Evolutionary conservation across 2,329 filamentous ascomycete species (phyloP).

Genomic region (Phialophora verrucosa): DNA sequence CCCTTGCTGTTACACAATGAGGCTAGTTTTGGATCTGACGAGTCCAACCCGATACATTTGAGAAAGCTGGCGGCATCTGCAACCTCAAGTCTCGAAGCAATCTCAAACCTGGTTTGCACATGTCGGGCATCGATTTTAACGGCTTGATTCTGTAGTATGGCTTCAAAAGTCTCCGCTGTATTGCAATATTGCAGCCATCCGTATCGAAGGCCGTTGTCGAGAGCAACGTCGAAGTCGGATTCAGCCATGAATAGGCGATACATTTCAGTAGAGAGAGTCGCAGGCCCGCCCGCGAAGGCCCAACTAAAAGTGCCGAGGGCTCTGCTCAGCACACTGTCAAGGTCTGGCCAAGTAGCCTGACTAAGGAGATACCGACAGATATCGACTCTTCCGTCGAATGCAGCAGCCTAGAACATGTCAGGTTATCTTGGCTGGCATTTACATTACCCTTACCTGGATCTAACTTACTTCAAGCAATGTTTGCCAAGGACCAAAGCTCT

Average conservation of each 20-base stretch:
- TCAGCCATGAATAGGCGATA: constrained; percentile 9
- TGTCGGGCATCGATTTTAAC: neutral
- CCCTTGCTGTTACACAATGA: neutral
- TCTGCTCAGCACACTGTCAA: neutral
- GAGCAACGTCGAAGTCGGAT: neutral
- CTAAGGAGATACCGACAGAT: constrained; percentile 3
- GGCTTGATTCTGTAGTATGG: constrained; percentile 9
- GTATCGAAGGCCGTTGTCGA: neutral
- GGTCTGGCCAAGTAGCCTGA: constrained; percentile 7
- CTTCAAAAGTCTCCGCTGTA: neutral
- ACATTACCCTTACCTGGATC: neutral
- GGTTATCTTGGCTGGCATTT: neutral
- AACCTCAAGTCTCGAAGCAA: neutral
- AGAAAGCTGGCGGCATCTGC: constrained; percentile 2
- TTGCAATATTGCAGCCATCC: neutral
- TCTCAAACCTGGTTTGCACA: constrained; percentile 5
- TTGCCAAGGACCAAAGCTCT: neutral
- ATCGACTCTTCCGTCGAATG: neutral
- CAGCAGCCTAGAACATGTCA: constrained; percentile 1
- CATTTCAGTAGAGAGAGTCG: neutral
- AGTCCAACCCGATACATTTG: neutral
- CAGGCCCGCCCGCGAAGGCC: rapidly evolving
- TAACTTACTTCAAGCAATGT: constrained; percentile 10
- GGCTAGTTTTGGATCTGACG: constrained; percentile 5
- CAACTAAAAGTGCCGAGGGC: neutral